Evolutionary conservation across 2,329 filamentous ascomycete genomes (phyloP), one percentile per base, ranked within the genome.

Genomic region (Periconia digitata): DNA sequence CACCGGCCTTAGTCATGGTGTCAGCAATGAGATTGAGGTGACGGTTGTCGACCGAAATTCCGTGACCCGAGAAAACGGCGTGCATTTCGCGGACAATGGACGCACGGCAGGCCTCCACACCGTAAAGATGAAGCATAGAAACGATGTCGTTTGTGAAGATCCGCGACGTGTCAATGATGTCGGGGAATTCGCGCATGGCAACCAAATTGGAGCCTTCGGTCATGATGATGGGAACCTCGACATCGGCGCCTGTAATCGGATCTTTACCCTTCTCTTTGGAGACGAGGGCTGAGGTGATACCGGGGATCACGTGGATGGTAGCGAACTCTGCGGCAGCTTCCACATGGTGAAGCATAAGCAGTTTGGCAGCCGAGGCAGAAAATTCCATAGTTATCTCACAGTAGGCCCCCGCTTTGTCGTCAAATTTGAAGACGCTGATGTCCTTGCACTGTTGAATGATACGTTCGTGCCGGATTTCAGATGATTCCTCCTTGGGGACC

Each of bases 1-100:
- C 85, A 57, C 94, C 94, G 50, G 85, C 86, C 44, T 92, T 83
- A n/a, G 94, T 99, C 94, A 99, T 99, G 71, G 90, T 90, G 71
- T 99, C 94, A 40, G 89, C 92, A 61, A 99, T 97, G 58, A 99
- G 81, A 74, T 94, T 96, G 58, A 99, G 75, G 76, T 99, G 95
- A 44, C 94, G 85, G 57, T 87, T 85, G 70, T 99, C 92, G 44
- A 99, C 94, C 50, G 80, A 82, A 76, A 99, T 99, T 65, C 89
- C 89, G 83, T 99, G 92, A 66, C 87, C 86, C 42, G 81, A 80
- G 79, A 99, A 99, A 54, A 99, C 92, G 37, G 81, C 82, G 46
- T 85, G 82, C 65, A 99, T 83, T 75, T 99, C 94, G 49, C 82
- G 82, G 38, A 96, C 87, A 64, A 99, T 97, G 56, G 85, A 89